Evolutionary conservation across 495 filamentous ascomycete species (phyloP), one percentile per base, ranked within the genome.

Genomic region (Bacidia rubella): DNA sequence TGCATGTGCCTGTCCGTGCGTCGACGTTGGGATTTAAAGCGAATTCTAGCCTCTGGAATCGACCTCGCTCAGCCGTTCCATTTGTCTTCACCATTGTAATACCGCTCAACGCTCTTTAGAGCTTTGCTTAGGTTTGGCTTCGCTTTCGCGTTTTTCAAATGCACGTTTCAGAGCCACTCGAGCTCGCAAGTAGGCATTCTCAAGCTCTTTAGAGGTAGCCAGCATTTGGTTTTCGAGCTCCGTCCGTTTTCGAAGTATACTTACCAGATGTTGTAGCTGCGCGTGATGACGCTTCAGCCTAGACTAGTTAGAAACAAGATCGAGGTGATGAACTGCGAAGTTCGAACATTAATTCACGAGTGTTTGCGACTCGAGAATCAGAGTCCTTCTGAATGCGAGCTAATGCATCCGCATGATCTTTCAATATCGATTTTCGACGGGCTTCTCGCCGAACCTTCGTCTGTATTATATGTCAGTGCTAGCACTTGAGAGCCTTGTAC

Each of bases 401-500:
- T 38, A 63, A 49, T 11, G 54, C 32, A 43, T 58, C 54, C 39
- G 60, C 26, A 48, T 66, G 52, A 23, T 59, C 53, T 15, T 41
- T 48, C 32, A 57, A 54, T n/a, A 68, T 56, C 17, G 46, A 35
- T 17, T 53, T 62, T 2, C 62, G 54, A 26, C 55, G 57, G 20
- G 26, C 26, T 19, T 63, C 60, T 22, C 62, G 62, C 17, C 55
- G 54, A 27, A 51, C 58, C 17, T 56, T 62, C n/a, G 49, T 47
- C 67, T 69, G 47, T n/a, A 19, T 35, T 35, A 35, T 7, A 35
- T 35, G 29, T 35, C 15, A 35, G 29, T 5, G 5, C 29, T 35
- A 15, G 15, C 5, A 5, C 15, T 15, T 15, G 29, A 15, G 29
- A 35, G 15, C 15, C 7, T 5, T 35, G 5, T 7, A 15, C 7